Evolutionary conservation across 805 yeast species (phyloP).

Genomic region (Brettanomyces sp.): DNA sequence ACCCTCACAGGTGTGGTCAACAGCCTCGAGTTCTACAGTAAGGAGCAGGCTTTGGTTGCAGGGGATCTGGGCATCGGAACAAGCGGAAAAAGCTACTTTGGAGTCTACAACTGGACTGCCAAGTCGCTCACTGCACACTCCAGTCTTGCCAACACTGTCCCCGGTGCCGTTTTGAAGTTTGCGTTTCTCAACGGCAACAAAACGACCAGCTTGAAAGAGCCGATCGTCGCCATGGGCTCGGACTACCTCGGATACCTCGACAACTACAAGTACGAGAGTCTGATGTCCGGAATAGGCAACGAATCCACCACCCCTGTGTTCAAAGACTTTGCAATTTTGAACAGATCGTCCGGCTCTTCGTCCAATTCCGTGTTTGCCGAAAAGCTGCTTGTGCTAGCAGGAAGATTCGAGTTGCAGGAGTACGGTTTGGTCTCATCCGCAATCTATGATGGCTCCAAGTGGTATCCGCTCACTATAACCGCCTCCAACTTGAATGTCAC

Average conservation of each 20-base stretch:
- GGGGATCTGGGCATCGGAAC: constrained; percentile 40
- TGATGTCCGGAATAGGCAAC: constrained; percentile 29
- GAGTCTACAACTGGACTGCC: constrained; percentile 43
- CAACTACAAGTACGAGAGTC: constrained; percentile 37
- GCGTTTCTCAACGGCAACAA: constrained; percentile 26
- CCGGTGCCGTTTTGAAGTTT: constrained; percentile 24
- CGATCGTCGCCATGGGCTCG: constrained; percentile 34
- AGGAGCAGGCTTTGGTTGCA: constrained; percentile 30
- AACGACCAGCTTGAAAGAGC: constrained; percentile 28
- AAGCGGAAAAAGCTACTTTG: constrained; percentile 29
- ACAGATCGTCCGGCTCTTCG: constrained; percentile 20
- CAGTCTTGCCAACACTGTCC: constrained; percentile 18
- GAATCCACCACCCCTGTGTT: constrained; percentile 26
- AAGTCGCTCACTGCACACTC: constrained; percentile 15
- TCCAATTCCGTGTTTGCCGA: constrained; percentile 28
- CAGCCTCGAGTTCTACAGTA: constrained; percentile 38
- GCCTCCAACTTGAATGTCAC: constrained; percentile 20
- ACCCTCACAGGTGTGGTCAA: constrained; percentile 44
- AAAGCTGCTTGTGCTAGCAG: constrained; percentile 48
- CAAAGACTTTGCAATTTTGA: constrained; percentile 27
- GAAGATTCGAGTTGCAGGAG: constrained; percentile 36
- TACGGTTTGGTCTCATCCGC: constrained; percentile 58
- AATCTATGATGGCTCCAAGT: constrained; percentile 49
- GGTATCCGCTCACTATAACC: constrained; percentile 59
- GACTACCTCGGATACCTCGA: constrained; percentile 31